Evolutionary conservation across 2,329 filamentous ascomycete genomes (phyloP).

Genomic region (Emergomyces africanus): DNA sequence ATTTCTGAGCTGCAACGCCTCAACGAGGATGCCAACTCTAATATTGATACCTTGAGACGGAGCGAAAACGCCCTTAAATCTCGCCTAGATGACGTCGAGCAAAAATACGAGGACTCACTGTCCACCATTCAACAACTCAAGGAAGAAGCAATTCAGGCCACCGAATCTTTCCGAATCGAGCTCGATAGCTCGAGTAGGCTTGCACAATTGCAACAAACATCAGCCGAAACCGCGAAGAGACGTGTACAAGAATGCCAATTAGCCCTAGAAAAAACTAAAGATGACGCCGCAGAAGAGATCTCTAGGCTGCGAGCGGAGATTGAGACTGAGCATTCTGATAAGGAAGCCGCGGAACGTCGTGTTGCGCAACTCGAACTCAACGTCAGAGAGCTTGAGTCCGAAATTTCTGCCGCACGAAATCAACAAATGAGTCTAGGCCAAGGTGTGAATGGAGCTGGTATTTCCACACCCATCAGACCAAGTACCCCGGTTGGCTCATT

Average conservation of each 20-base stretch:
- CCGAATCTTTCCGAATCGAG: constrained; percentile 78
- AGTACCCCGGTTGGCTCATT: constrained; percentile 38
- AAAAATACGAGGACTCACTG: constrained; percentile 76
- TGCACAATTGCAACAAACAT: constrained; percentile 55
- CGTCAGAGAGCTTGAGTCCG: constrained; percentile 47
- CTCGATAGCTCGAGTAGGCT: constrained; percentile 69
- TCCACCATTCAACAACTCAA: constrained; percentile 73
- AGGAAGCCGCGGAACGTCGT: constrained; percentile 48
- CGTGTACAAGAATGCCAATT: constrained; percentile 46
- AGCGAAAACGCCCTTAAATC: constrained; percentile 69
- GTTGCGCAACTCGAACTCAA: constrained; percentile 53
- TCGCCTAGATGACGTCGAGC: constrained; percentile 69
- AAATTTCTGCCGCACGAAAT: constrained; percentile 31
- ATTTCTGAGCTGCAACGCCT: constrained; percentile 79
- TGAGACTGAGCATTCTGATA: constrained; percentile 46
- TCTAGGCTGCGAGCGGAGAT: constrained; percentile 40
- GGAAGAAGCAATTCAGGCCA: constrained; percentile 66
- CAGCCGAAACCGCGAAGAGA: constrained; percentile 46
- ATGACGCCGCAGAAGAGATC: constrained; percentile 49
- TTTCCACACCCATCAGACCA: constrained; percentile 38
- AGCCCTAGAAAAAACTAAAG: constrained; percentile 45
- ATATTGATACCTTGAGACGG: constrained; percentile 62
- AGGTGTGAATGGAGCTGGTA: constrained; percentile 36
- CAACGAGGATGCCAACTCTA: constrained; percentile 71
- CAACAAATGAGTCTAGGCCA: constrained; percentile 43